Base-by-base conservation (phyloP, 352 stramenopile species). In the Globisporangium alternatum region DNA sequence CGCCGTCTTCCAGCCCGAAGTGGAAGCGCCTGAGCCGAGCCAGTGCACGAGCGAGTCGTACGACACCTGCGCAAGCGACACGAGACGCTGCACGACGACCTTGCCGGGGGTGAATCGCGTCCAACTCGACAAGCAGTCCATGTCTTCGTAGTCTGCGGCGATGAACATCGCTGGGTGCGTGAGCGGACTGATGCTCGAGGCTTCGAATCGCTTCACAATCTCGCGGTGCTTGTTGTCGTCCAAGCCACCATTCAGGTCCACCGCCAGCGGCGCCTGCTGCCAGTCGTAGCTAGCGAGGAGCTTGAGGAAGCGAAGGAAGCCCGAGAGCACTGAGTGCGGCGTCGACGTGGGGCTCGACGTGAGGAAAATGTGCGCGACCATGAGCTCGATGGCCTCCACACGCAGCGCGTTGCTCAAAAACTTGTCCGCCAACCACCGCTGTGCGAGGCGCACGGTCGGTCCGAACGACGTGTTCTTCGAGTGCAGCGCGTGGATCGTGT, bases 351-450 rank as follows among this genome's bases (percentile, higher is more conserved):
- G 66, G 21, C 75, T 69, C 15, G 76, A 68, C 0, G 70, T 77
- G 25, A 93, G 41, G 62, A 94, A 96, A 17, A 85, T 71, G 30
- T 90, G 76, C 0, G 88, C 88, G 2, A 96, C 86, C 2, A 96
- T 55, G 13, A 96, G 68, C 64, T 96, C 88, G 30, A 95, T 63
- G 0, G 81, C 83, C 71, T 95, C 82, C 13, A 95, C 71, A 5
- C 67, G 62, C 33, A 96, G 28, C 2, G 76, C 66, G 49, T 93
- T 91, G 39, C 80, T 88, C 72, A 94, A 63, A 33, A 83, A 80
- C 53, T 96, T 92, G 65, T 88, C 77, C 0, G 84, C 86, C 13
- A 96, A 63, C 88, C 88, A 96, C n/a, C 77, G 71, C 60, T 90
- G 83, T 8, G 79, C 78, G n/a, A 96, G 74, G 2, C 88, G 87